These are phyloP conservation scores for Calocera cornea DNA, from an alignment of 768 basidiomycete species.

Conservation along the genomic window DNA sequence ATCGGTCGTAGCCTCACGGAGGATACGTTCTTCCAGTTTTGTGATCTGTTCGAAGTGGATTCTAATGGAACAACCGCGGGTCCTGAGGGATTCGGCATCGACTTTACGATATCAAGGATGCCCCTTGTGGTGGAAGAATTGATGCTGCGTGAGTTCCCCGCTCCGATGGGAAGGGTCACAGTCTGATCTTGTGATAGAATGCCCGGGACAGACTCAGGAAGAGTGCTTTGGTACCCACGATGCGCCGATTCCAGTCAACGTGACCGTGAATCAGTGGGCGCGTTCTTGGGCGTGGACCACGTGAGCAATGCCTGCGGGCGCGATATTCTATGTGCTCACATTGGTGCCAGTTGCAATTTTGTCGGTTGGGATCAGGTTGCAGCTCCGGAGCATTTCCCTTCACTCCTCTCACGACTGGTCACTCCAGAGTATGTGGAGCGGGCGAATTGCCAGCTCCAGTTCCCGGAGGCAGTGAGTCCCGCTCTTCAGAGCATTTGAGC, in stretches of 20 bases:
- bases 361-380: neutral
- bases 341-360: neutral
- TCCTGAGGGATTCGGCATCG: slow-evolving; percentile 14
- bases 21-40: slow-evolving; percentile 47
- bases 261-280: neutral
- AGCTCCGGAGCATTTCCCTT: neutral
- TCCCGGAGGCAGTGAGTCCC: neutral
- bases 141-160: too few species aligned
- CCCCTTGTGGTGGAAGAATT: too few species aligned
- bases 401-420: slow-evolving; percentile 40
- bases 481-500: neutral
- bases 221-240: neutral
- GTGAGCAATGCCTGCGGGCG: neutral
- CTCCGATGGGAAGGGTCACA: neutral
- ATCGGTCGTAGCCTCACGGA: slow-evolving; percentile 25
- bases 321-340: neutral
- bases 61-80: slow-evolving; percentile 34
- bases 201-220: neutral
- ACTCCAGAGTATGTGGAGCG: slow-evolving; percentile 40
- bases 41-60: slow-evolving; percentile 55
- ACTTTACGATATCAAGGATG: slow-evolving; percentile 13
- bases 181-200: too few species aligned
- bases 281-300: neutral
- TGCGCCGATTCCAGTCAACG: neutral
- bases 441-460: slow-evolving; percentile 23